These are phyloP conservation scores for Diaporthe sp. DNA, from an alignment of 2,329 filamentous ascomycete genomes.

Conservation along the genomic window DNA sequence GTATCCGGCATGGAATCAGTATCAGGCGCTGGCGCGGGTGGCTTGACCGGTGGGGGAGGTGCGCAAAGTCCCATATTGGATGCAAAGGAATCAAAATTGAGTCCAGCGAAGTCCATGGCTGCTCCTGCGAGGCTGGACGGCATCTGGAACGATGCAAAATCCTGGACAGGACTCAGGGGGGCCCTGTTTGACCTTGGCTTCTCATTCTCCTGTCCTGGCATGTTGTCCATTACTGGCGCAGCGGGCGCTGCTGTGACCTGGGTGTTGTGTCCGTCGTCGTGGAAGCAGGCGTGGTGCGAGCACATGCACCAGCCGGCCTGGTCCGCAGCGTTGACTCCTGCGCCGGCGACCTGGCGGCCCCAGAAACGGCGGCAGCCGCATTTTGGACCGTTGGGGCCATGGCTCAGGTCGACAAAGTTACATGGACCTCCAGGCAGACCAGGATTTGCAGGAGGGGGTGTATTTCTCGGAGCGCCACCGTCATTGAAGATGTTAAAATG, in stretches of 20 bases:
- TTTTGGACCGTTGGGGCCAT: constrained; percentile 63
- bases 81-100: constrained; percentile 51
- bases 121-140: constrained; percentile 53
- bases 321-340: constrained; percentile 50
- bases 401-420: constrained; percentile 68
- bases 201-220: constrained; percentile 64
- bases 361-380: constrained; percentile 74
- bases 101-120: constrained; percentile 55
- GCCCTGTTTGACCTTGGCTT: constrained; percentile 60
- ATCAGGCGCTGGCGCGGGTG: constrained; percentile 33
- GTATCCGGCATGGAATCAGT: constrained; percentile 66
- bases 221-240: constrained; percentile 37
- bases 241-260: constrained; percentile 40
- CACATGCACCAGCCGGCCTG: constrained; percentile 71
- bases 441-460: constrained; percentile 41
- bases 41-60: constrained; percentile 27
- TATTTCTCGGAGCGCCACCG: constrained; percentile 44
- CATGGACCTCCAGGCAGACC: constrained; percentile 65
- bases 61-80: constrained; percentile 48
- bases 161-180: constrained; percentile 65
- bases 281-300: constrained; percentile 72
- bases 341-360: constrained; percentile 56
- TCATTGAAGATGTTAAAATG: constrained; percentile 69
- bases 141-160: constrained; percentile 56
- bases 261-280: constrained; percentile 60